These are phyloP conservation scores for Cyclotella choctawhatcheeana DNA, from an alignment of 108 stramenopile species.

Conservation along the genomic window DNA sequence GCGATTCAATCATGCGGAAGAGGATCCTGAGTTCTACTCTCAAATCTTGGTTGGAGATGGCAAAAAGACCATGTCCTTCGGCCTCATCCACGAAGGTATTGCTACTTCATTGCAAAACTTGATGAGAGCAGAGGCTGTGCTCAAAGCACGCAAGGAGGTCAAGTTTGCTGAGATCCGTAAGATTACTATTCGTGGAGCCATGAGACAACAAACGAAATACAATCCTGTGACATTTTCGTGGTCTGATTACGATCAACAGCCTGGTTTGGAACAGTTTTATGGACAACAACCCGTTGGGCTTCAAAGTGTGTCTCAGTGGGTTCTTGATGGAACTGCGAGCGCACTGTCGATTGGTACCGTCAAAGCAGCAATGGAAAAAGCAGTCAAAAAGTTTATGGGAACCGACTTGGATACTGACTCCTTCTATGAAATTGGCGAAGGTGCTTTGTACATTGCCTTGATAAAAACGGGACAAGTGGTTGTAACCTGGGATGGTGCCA, in stretches of 20 bases:
- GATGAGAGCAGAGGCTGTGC: constrained; percentile 15
- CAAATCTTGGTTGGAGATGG: constrained; percentile 49
- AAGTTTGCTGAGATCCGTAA: constrained; percentile 47
- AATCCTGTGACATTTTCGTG: constrained; percentile 40
- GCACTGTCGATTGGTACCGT: constrained; percentile 25
- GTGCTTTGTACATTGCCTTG: constrained; percentile 49
- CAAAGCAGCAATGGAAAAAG: constrained; percentile 29
- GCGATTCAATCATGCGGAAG: constrained; percentile 43
- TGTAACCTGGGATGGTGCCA: constrained; percentile 69
- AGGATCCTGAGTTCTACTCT: constrained; percentile 46
- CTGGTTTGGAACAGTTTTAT: constrained; percentile 64
- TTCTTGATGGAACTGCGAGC: constrained; percentile 22
- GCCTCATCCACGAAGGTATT: constrained; percentile 45
- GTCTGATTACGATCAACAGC: constrained; percentile 64
- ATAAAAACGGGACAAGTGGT: constrained; percentile 38
- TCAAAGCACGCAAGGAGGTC: constrained; percentile 23
- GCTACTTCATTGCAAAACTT: constrained; percentile 28
- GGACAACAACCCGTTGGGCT: constrained; percentile 64
- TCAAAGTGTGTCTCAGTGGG: constrained; percentile 64
- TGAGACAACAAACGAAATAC: constrained; percentile 40
- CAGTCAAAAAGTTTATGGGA: constrained; percentile 16
- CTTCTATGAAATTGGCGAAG: constrained; percentile 63
- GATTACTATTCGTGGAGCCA: constrained; percentile 43
- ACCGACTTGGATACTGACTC: constrained; percentile 13
- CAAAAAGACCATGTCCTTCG: constrained; percentile 51